Conservation (phyloP, 176 grass and related monocot species). For the Musa troglodytarum region DNA sequence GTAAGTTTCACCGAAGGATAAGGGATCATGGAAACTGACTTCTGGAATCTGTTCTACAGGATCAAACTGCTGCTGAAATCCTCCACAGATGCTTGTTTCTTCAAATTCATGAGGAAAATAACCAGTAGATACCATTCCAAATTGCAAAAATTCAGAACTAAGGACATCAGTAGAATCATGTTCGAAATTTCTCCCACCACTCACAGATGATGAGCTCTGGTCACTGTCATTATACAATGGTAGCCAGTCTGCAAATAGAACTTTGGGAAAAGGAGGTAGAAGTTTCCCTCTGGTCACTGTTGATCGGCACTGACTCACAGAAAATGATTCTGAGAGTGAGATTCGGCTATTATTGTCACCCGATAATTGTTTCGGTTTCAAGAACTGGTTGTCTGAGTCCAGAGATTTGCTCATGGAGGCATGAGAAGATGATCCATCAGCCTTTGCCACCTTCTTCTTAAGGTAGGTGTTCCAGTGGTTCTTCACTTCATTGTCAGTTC, state of each 20-base stretch:
- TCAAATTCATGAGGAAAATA: constrained; percentile 34
- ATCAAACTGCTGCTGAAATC: constrained; percentile 48
- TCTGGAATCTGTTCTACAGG: not conserved
- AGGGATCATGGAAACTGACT: constrained; percentile 47
- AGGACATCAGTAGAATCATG: constrained; percentile 22
- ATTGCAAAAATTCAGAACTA: constrained; percentile 23
- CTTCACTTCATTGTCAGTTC: constrained; percentile 98
- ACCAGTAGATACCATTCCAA: constrained; percentile 19
- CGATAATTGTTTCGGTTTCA: constrained; percentile 1
- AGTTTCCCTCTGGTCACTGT: not conserved
- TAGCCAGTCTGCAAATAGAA: constrained; percentile 89
- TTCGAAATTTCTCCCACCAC: constrained; percentile 3
- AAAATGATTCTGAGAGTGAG: constrained; percentile 36
- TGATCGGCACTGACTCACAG: constrained; percentile 3
- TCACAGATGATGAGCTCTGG: constrained; percentile 1
- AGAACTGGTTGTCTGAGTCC: constrained; percentile 21
- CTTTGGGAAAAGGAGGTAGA: constrained; percentile 49
- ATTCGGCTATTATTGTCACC: constrained; percentile 22
- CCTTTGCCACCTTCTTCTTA: constrained; percentile 62
- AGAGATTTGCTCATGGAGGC: constrained; percentile 22
- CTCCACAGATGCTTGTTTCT: constrained; percentile 41
- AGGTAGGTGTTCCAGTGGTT: constrained; percentile 98
- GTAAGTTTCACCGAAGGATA: constrained; percentile 20
- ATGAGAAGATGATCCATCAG: constrained; percentile 19
- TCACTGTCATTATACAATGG: constrained; percentile 15